A percentile compares a stretch with the other conserved stretches of the same genome.
Evolutionary conservation across 2,329 filamentous ascomycete species (phyloP).

Genomic region (Penicillium sp.): DNA sequence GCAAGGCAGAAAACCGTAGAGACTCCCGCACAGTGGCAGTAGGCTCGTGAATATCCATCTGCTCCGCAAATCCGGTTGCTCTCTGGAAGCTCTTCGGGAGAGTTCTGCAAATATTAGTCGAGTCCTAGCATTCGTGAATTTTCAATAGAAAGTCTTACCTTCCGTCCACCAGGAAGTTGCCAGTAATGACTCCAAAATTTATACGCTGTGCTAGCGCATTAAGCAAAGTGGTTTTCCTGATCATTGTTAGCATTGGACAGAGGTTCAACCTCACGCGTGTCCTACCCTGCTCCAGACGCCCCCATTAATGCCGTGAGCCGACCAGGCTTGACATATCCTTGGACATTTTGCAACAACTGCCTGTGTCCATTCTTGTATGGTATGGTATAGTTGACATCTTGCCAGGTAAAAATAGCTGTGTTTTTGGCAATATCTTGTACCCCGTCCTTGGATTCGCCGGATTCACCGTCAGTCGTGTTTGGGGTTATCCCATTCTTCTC

Average conservation of each 20-base stretch:
- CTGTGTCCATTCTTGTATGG: slow-evolving; percentile 45
- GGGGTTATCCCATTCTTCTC: slow-evolving; percentile 25
- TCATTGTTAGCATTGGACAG: not conserved
- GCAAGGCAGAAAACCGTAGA: slow-evolving; percentile 63
- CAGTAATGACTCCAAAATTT: slow-evolving; percentile 46
- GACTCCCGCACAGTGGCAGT: slow-evolving; percentile 67
- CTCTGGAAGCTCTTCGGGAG: slow-evolving; percentile 53
- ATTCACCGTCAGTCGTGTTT: slow-evolving; percentile 20
- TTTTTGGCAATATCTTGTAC: slow-evolving; percentile 59
- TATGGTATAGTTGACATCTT: slow-evolving; percentile 73
- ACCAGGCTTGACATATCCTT: slow-evolving; percentile 74
- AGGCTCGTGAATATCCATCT: slow-evolving; percentile 67
- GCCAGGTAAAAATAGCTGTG: slow-evolving; percentile 78
- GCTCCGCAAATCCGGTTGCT: slow-evolving; percentile 58
- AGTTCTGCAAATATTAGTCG: slow-evolving; percentile 30
- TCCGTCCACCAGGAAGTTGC: slow-evolving; percentile 48
- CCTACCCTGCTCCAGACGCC: slow-evolving; percentile 59
- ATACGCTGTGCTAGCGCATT: slow-evolving; percentile 49
- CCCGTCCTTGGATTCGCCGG: slow-evolving; percentile 25
- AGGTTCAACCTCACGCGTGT: not conserved
- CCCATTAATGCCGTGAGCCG: slow-evolving; percentile 79
- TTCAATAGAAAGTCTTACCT: slow-evolving; percentile 28
- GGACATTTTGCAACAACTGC: slow-evolving; percentile 58
- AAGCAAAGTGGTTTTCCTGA: slow-evolving; percentile 51
- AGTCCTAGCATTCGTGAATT: not conserved